Evolutionary conservation across 192 early-diverging fungal species (phyloP).

Genomic region (Entomortierella chlamydospora): DNA sequence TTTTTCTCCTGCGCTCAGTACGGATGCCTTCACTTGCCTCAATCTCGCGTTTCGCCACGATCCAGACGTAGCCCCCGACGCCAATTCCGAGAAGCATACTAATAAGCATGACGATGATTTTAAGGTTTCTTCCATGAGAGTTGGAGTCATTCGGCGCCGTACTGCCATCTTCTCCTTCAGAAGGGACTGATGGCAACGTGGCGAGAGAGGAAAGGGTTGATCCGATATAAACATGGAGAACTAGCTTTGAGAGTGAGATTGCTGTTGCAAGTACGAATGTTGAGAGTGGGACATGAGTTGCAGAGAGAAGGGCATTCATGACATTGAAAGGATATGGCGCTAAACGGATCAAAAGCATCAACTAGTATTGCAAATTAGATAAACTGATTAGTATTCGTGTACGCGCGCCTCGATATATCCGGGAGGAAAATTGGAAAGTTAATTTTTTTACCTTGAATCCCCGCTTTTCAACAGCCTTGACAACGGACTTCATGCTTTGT

Average conservation of each 20-base stretch:
- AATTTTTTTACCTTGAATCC: conserved; percentile 65
- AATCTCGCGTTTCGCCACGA: conserved; percentile 56
- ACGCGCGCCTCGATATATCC: background rate
- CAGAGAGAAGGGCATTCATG: conserved; percentile 68
- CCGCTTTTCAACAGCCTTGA: conserved; percentile 70
- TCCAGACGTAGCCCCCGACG: conserved; percentile 64
- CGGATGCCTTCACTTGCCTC: conserved; percentile 53
- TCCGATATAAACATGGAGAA: conserved; percentile 71
- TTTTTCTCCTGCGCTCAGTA: conserved; percentile 36
- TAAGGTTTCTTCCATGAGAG: conserved; percentile 24
- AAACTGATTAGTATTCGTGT: background rate
- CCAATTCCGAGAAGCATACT: conserved; percentile 57
- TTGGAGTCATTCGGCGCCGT: background rate
- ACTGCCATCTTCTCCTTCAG: background rate
- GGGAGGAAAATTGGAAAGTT: background rate
- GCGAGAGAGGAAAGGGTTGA: conserved; percentile 66
- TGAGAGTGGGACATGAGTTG: conserved; percentile 63
- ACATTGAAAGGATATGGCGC: conserved; percentile 82
- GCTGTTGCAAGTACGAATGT: conserved; percentile 65
- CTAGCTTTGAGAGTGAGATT: conserved; percentile 66
- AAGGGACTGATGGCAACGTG: background rate
- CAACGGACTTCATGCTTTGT: conserved; percentile 61
- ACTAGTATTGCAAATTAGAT: conserved; percentile 34
- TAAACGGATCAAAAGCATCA: conserved; percentile 73
- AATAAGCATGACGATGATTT: conserved; percentile 34